These are phyloP conservation scores for Blyttiomyces sp. DNA, from an alignment of 371 early-diverging fungal genomes.

Conservation along the genomic window DNA sequence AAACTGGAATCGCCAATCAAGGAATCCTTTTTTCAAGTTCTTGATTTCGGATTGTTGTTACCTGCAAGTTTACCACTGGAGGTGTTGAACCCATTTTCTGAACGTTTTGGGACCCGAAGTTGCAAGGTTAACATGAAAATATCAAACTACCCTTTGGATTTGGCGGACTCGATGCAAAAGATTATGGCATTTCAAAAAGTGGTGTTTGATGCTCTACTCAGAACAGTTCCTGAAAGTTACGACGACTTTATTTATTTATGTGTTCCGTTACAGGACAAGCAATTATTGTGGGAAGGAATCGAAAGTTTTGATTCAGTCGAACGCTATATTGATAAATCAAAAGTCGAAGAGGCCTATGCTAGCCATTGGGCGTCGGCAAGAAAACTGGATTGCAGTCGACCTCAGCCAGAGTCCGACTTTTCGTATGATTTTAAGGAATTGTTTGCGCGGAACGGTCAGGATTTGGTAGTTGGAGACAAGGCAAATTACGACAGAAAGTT, in stretches of 20 bases:
- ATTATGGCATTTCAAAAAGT: background rate
- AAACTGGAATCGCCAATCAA: no score
- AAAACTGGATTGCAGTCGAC: no score
- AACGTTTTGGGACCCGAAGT: background rate
- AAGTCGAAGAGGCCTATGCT: background rate
- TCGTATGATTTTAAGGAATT: background rate
- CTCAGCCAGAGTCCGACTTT: no score
- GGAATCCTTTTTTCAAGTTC: no score
- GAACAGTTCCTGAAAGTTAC: background rate
- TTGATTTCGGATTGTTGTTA: slow-evolving; percentile 14
- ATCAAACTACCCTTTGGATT: background rate
- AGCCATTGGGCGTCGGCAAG: background rate
- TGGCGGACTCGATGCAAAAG: background rate
- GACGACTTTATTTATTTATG: background rate
- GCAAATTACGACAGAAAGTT: slow-evolving; percentile 57
- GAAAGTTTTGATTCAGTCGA: slow-evolving; percentile 42
- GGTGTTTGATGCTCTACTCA: background rate
- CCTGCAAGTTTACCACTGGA: slow-evolving; percentile 1
- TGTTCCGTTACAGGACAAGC: slow-evolving; percentile 4
- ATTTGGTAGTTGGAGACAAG: slow-evolving; percentile 52
- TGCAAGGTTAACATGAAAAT: background rate
- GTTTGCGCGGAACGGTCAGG: slow-evolving; percentile 11
- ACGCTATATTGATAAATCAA: slow-evolving; percentile 45
- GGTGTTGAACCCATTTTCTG: background rate
- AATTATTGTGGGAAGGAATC: no score